Evolutionary conservation across 2,329 filamentous ascomycete genomes (phyloP).

Genomic region (Ascochyta clinopodiicola): DNA sequence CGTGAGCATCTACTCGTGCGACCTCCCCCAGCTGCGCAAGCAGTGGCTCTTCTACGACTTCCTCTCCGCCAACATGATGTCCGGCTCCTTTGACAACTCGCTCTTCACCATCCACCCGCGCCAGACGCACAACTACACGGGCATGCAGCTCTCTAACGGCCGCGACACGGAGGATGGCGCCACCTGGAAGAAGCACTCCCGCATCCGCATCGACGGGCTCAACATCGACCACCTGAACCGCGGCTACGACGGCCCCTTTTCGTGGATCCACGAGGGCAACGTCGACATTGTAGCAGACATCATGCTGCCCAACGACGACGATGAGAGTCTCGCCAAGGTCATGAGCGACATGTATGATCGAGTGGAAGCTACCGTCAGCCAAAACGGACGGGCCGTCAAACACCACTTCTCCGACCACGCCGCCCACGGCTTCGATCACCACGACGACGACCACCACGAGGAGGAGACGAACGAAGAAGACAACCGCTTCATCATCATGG

Average conservation of each 20-base stretch:
- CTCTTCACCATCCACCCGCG: conserved; percentile 96
- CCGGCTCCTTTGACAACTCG: conserved; percentile 92
- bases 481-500: conserved; percentile 86
- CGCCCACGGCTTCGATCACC: conserved; percentile 38
- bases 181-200: conserved; percentile 94
- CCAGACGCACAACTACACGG: conserved; percentile 81
- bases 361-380: conserved; percentile 88
- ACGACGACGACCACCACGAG: conserved; percentile 23
- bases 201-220: conserved; percentile 88
- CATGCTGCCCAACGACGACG: conserved; percentile 87
- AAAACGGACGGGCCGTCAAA: conserved; percentile 66
- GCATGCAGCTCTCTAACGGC: conserved; percentile 64
- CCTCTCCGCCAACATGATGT: conserved; percentile 92
- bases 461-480: conserved; percentile 56
- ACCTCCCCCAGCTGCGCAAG: conserved; percentile 89
- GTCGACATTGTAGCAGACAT: conserved; percentile 96
- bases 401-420: conserved; percentile 47
- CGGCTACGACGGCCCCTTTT: conserved; percentile 90
- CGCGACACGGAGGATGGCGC: conserved; percentile 67
- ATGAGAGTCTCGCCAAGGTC: conserved; percentile 89
- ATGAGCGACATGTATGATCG: conserved; percentile 98
- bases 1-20: conserved; percentile 94
- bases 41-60: conserved; percentile 99
- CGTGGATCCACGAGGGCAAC: conserved; percentile 97
- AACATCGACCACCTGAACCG: conserved; percentile 96